These are phyloP conservation scores for Hymenoscyphus infarciens DNA, from an alignment of 2,329 filamentous ascomycete species.

Conservation along the genomic window DNA sequence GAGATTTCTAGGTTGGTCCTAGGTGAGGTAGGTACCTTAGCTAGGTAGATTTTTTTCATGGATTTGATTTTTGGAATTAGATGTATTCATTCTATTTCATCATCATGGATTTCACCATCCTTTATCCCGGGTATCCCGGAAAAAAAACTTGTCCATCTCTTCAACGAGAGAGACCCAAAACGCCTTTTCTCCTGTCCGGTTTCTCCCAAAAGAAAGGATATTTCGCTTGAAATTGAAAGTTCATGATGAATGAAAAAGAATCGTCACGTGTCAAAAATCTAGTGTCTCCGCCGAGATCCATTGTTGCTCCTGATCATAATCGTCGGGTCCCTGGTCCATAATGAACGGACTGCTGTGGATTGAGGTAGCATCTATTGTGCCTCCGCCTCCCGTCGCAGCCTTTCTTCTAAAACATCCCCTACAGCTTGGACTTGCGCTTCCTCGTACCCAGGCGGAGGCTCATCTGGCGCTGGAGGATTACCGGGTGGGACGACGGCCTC, in stretches of 20 bases:
- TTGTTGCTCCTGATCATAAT: neutral
- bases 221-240: neutral
- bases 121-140: neutral
- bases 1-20: neutral
- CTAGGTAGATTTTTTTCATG: too few relatives aligned
- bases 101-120: neutral
- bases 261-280: neutral
- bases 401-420: slow-evolving; percentile 58
- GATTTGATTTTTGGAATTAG: too few relatives aligned
- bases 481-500: neutral
- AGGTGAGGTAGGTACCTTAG: too few relatives aligned
- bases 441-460: slow-evolving; percentile 88
- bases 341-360: neutral
- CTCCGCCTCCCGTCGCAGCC: slow-evolving; percentile 71
- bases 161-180: neutral
- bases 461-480: slow-evolving; percentile 49
- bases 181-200: slow-evolving; percentile 13
- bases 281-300: neutral
- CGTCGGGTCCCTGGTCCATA: too few relatives aligned
- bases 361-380: slow-evolving; percentile 23
- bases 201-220: slow-evolving; percentile 1
- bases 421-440: slow-evolving; percentile 76
- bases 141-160: neutral
- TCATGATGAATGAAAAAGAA: slow-evolving; percentile 1
- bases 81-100: neutral